Conservation (phyloP, 495 filamentous ascomycete genomes). For the Darksidea phi region DNA sequence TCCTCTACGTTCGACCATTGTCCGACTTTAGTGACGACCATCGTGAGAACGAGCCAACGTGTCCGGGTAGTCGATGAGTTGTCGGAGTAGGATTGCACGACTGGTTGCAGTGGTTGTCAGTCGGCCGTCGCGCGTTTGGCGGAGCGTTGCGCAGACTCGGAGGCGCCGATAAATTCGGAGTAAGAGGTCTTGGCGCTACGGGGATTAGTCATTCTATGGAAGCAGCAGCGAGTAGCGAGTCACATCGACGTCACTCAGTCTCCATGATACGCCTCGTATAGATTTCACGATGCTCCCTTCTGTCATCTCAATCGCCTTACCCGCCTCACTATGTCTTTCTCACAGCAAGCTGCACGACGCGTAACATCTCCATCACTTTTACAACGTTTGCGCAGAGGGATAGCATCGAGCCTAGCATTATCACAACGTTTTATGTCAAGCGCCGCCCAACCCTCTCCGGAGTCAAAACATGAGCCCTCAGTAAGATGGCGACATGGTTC, state of each 20-base stretch:
- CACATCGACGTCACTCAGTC: too few species aligned
- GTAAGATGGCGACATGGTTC: constrained; percentile 3
- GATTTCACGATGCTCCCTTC: too few species aligned
- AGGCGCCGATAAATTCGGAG: too few species aligned
- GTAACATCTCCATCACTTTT: neutral
- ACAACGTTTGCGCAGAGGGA: neutral
- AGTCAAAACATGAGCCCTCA: neutral
- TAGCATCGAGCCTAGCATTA: neutral
- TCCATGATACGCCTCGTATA: too few species aligned
- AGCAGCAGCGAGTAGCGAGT: too few species aligned
- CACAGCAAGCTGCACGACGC: neutral
- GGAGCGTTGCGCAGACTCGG: too few species aligned
- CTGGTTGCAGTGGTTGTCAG: neutral
- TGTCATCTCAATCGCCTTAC: neutral
- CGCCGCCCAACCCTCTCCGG: neutral
- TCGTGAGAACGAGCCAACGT: constrained; percentile 45
- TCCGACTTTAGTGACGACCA: constrained; percentile 98
- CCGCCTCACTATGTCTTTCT: constrained; percentile 6
- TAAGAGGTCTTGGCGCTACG: too few species aligned
- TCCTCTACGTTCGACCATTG: constrained; percentile 89
- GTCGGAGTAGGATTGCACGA: neutral
- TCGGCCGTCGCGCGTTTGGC: neutral
- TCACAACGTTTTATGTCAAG: constrained; percentile 1
- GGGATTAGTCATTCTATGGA: too few species aligned
- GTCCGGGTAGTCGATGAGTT: constrained; percentile 1